These are phyloP conservation scores for Phalaenopsis hybrid DNA, from an alignment of 116 monocot genomes.

Conservation along the genomic window DNA sequence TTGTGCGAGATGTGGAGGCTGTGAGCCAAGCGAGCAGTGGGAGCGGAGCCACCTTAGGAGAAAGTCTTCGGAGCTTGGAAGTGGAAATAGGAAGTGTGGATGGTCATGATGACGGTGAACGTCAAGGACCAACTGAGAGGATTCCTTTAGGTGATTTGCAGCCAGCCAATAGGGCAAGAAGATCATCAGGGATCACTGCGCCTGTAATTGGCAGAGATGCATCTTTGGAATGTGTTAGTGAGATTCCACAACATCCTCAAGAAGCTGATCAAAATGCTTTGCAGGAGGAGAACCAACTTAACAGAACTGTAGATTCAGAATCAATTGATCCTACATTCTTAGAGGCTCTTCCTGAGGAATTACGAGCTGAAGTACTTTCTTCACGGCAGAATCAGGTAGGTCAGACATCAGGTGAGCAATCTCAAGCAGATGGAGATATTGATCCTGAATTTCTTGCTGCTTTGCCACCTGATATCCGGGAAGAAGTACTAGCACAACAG, in stretches of 20 bases:
- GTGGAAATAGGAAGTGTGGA: constrained; percentile 99
- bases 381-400: constrained; percentile 79
- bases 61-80: constrained; percentile 83
- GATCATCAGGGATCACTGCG: constrained; percentile 32
- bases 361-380: constrained; percentile 89
- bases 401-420: constrained; percentile 63
- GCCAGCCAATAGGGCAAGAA: constrained; percentile 42
- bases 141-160: constrained; percentile 48
- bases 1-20: constrained; percentile 80
- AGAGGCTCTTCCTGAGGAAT: constrained; percentile 95
- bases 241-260: constrained; percentile 55
- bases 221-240: constrained; percentile 83
- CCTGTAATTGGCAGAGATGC: constrained; percentile 46
- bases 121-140: constrained; percentile 40
- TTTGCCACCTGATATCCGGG: constrained; percentile 94
- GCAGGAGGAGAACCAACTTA: constrained; percentile 43
- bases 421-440: constrained; percentile 68
- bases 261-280: constrained; percentile 39
- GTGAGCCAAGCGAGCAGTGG: constrained; percentile 96
- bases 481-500: constrained; percentile 91
- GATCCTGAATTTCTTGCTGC: constrained; percentile 99
- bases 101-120: constrained; percentile 91
- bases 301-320: constrained; percentile 37
- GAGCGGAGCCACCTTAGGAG: constrained; percentile 91
- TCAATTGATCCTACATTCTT: constrained; percentile 96